A percentile compares a stretch with the other conserved stretches of the same genome.
These are phyloP conservation scores for Dovyalis caffra DNA, from an alignment of 345 rosid genomes.

Conservation along the genomic window DNA sequence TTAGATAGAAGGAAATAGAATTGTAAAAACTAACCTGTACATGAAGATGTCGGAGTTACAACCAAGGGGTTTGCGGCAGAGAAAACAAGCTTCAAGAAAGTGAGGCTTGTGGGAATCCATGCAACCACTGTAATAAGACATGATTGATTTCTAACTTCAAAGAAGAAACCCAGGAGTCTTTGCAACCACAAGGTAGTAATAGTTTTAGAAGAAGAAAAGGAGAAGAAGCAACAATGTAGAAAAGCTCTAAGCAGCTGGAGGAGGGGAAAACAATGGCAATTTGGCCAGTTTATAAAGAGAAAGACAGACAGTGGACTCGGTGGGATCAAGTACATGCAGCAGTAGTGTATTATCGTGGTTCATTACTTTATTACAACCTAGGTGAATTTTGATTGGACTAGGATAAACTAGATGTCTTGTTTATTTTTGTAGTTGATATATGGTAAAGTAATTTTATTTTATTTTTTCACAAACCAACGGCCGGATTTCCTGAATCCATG, in stretches of 20 bases:
- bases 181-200: neutral
- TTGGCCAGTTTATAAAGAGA: neutral
- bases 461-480: slow-evolving; percentile 10
- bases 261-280: neutral
- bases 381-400: neutral
- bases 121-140: slow-evolving; percentile 34
- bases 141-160: neutral
- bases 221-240: neutral
- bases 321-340: slow-evolving; percentile 25
- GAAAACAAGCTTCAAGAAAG: slow-evolving; percentile 71
- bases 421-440: neutral
- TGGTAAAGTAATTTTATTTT: neutral
- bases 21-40: slow-evolving; percentile 59
- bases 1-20: neutral
- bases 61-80: slow-evolving; percentile 63
- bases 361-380: neutral
- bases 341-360: neutral
- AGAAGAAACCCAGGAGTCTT: neutral
- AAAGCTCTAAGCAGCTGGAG: neutral
- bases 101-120: slow-evolving; percentile 41
- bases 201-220: neutral
- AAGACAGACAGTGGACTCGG: neutral
- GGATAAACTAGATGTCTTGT: too few species aligned
- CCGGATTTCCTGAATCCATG: slow-evolving; percentile 11
- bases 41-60: slow-evolving; percentile 74